These are phyloP conservation scores for Silene latifolia DNA, from an alignment of 148 eudicot genomes.

Conservation along the genomic window DNA sequence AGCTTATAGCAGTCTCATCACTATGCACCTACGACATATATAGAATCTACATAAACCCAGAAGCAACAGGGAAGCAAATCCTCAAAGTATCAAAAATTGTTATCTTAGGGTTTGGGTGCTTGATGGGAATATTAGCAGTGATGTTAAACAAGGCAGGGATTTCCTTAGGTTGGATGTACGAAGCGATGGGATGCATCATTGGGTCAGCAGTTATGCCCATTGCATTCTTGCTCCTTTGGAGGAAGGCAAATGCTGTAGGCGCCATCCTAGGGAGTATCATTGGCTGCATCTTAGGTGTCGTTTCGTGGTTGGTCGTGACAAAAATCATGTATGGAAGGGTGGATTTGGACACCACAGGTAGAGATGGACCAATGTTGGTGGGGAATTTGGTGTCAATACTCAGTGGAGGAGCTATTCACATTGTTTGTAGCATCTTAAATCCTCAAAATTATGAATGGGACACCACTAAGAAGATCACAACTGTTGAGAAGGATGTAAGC, in stretches of 20 bases:
- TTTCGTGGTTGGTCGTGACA: slow-evolving; percentile 66
- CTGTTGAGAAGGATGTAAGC: slow-evolving; percentile 76
- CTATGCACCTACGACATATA: slow-evolving; percentile 95
- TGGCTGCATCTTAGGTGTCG: slow-evolving; percentile 71
- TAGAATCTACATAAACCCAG: slow-evolving; percentile 85
- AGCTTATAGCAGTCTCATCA: slow-evolving; percentile 95
- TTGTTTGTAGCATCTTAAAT: slow-evolving; percentile 52
- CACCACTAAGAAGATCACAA: slow-evolving; percentile 71
- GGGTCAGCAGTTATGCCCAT: slow-evolving; percentile 97
- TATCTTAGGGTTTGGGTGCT: slow-evolving; percentile 71
- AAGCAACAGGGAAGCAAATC: slow-evolving; percentile 84
- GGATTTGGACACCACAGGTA: slow-evolving; percentile 78
- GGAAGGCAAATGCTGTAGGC: slow-evolving; percentile 79
- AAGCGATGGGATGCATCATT: slow-evolving; percentile 87
- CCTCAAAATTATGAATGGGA: slow-evolving; percentile 95
- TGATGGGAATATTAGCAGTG: slow-evolving; percentile 92
- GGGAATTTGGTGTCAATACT: slow-evolving; percentile 89
- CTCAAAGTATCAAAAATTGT: slow-evolving; percentile 68
- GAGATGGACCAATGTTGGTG: slow-evolving; percentile 86
- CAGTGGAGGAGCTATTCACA: slow-evolving; percentile 80
- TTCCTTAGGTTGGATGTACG: slow-evolving; percentile 94
- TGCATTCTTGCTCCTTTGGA: slow-evolving; percentile 90
- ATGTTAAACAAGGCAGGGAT: slow-evolving; percentile 86
- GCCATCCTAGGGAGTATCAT: slow-evolving; percentile 60
- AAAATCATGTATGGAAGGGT: slow-evolving; percentile 74